Base-by-base conservation (phyloP, 176 grass and related monocot genomes). In the Tuctoria greenei region DNA sequence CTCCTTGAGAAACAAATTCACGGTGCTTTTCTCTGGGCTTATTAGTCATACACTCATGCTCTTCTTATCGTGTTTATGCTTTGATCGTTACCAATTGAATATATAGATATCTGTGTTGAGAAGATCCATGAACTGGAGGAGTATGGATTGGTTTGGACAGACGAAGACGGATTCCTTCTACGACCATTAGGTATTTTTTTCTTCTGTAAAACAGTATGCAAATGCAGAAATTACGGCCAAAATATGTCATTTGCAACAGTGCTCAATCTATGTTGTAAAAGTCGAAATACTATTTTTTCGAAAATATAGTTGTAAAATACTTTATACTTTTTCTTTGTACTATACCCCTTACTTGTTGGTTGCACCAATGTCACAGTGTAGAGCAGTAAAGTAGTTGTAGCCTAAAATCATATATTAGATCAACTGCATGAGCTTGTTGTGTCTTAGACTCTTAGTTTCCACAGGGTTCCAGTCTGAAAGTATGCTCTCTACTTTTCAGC, bases 21-120 rank as follows among this genome's bases (percentile, higher is more conserved):
- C 89, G 94, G 94, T 93, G 89, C 64, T 39, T 78, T 66, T 28
- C 81, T 50, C 58, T 72, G 26, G 39, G 61, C 13, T 41, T 77
- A 56, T 81, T 41, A 21, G 35, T 14, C 16, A 76, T 13, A 68
- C 26, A 15, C 21, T 81, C 31, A 31, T 31, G 3, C 31, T n/a
- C n/a, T n/a, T 64, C 63, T 42, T 74, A 60, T 75, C 68, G 68
- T 69, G 41, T 16, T 57, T 71, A 68, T 69, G 36, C 7, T 41
- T 68, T 75, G 37, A 86, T 81, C 57, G 20, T 67, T 76, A 26
- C 71, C 63, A 81, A 78, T 51, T 76, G 0, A 66, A 85, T 56
- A 58, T 79, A 59, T 75, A 97, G 94, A 93, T 72, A 97, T 97
- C 91, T 97, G 91, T 79, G 79, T 97, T 25, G 77, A 90, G 79